Evolutionary conservation across 208 protist genomes (phyloP).

Genomic region (Vickermania ingenoplastis): DNA sequence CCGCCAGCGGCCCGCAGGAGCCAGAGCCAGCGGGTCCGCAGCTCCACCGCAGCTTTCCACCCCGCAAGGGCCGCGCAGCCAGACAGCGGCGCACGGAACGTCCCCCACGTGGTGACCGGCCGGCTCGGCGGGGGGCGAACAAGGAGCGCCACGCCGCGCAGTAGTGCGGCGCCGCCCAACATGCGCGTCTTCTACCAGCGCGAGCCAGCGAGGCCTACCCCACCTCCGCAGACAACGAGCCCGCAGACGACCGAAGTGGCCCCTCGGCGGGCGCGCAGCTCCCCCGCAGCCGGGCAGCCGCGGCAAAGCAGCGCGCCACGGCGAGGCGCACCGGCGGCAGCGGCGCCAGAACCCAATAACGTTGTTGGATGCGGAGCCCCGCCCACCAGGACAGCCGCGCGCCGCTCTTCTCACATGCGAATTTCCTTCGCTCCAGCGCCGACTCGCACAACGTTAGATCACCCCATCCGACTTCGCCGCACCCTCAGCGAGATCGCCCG

Average conservation of each 20-base stretch:
- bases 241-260: not conserved
- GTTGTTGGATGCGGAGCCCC: too few species aligned
- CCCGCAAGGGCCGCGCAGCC: not conserved
- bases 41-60: too few species aligned
- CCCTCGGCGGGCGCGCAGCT: not conserved
- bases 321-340: not conserved
- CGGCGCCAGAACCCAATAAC: not conserved
- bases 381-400: not conserved
- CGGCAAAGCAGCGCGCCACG: not conserved
- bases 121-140: too few species aligned
- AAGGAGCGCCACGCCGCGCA: too few species aligned
- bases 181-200: not conserved
- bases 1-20: too few species aligned
- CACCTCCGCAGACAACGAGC: not conserved
- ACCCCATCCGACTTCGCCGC: not conserved
- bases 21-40: too few species aligned
- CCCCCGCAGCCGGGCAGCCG: not conserved
- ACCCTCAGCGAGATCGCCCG: not conserved
- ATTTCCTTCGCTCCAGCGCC: not conserved
- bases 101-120: too few species aligned
- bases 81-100: not conserved
- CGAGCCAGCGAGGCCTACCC: not conserved
- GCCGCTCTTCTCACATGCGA: not conserved
- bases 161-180: too few species aligned
- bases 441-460: not conserved